phyloP scores from a whole-genome alignment of 1,139 yeast genomes.

The Suhomyces ambrosiae region DNA sequence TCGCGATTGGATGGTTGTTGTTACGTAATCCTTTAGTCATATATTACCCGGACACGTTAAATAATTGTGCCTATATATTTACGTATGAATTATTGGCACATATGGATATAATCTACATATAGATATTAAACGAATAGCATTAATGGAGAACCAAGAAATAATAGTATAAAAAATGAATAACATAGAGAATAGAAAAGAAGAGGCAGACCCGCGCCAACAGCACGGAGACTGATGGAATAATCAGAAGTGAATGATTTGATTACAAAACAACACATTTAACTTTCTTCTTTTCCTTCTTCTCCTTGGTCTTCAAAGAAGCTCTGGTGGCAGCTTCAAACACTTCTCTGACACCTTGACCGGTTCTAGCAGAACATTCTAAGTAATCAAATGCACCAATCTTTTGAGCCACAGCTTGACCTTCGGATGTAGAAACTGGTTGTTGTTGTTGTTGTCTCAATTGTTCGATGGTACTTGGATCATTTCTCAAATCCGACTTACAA shows the following conservation, averaged over 20 bases:
- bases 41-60: constrained; percentile 4
- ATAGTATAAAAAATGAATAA: constrained; percentile 10
- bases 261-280: constrained; percentile 62
- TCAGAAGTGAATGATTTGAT: constrained; percentile 13
- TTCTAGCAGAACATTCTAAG: constrained; percentile 92
- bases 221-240: background rate
- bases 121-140: constrained; percentile 13
- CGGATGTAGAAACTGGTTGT: constrained; percentile 73
- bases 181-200: constrained; percentile 13
- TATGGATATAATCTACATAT: constrained; percentile 3
- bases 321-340: constrained; percentile 93
- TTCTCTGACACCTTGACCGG: constrained; percentile 88
- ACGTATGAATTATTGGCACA: background rate
- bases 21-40: constrained; percentile 8
- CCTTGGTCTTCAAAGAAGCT: constrained; percentile 72
- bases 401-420: constrained; percentile 84
- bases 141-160: constrained; percentile 13
- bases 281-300: constrained; percentile 57
- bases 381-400: constrained; percentile 85
- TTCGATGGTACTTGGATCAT: constrained; percentile 76
- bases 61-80: background rate
- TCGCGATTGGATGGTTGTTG: constrained; percentile 11
- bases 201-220: constrained; percentile 5
- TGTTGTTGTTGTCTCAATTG: constrained; percentile 73
- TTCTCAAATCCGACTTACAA: constrained; percentile 86